phyloP scores from a whole-genome alignment of 495 filamentous ascomycete species.

The Aspergillus kassunensis region DNA sequence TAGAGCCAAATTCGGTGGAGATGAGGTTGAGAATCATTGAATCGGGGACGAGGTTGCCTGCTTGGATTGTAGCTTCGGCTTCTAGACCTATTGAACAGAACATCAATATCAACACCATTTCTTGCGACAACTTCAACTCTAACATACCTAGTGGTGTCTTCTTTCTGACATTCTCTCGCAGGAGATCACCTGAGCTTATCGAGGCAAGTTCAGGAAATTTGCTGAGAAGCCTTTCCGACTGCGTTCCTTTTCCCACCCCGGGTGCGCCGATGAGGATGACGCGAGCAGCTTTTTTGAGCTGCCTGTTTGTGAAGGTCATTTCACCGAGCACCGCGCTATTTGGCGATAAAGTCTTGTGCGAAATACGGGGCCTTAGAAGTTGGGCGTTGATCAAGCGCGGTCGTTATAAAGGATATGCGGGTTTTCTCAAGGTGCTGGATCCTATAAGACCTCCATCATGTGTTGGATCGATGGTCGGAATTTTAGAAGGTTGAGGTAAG shows the following conservation, averaged over 20 bases:
- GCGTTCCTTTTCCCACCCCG: slow-evolving; percentile 88
- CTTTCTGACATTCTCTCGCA: slow-evolving; percentile 87
- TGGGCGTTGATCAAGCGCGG: not conserved
- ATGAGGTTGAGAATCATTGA: slow-evolving; percentile 89
- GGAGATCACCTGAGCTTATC: slow-evolving; percentile 89
- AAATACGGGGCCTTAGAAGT: not conserved
- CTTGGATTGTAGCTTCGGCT: slow-evolving; percentile 81
- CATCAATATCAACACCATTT: slow-evolving; percentile 7
- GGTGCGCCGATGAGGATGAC: slow-evolving; percentile 96
- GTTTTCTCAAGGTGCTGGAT: not conserved
- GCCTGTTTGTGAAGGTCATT: slow-evolving; percentile 30
- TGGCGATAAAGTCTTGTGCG: too few relatives aligned
- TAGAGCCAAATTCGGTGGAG: slow-evolving; percentile 73
- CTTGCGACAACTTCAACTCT: not conserved
- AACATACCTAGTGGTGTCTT: slow-evolving; percentile 76
- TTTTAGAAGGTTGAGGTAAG: not conserved
- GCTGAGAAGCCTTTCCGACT: slow-evolving; percentile 79
- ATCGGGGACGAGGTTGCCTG: slow-evolving; percentile 81
- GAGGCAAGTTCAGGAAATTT: slow-evolving; percentile 85
- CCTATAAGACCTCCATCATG: slow-evolving; percentile 6
- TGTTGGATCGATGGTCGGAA: not conserved
- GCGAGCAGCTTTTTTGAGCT: slow-evolving; percentile 77
- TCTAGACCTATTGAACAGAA: slow-evolving; percentile 60
- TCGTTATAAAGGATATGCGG: not conserved
- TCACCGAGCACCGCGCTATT: not conserved